Conservation (phyloP, 176 grass and related monocot genomes). For the Hordeum marinum region DNA sequence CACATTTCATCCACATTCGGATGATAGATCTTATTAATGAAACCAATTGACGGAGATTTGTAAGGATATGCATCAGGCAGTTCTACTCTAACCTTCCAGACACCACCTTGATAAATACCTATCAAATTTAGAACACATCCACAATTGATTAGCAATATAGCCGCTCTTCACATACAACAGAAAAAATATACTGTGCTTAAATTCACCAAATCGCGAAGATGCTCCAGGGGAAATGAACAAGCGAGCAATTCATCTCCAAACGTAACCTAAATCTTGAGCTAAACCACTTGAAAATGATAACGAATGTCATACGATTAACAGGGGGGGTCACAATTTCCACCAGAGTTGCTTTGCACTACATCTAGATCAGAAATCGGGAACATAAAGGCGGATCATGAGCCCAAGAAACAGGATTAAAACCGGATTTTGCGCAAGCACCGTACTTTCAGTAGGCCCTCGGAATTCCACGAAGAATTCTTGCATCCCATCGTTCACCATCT, state of each 20-base stretch:
- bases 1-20: constrained; percentile 98
- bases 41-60: constrained; percentile 91
- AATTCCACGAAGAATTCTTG: constrained; percentile 96
- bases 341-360: neutral
- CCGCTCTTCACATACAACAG: neutral
- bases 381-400: constrained; percentile 6
- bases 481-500: constrained; percentile 99
- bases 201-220: neutral
- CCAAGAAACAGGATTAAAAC: neutral
- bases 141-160: constrained; percentile 5
- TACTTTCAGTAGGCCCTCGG: constrained; percentile 86
- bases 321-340: neutral
- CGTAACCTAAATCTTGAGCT: neutral
- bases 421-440: constrained; percentile 13
- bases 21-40: constrained; percentile 96
- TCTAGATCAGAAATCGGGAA: constrained; percentile 20
- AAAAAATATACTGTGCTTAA: neutral
- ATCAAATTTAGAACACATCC: constrained; percentile 18
- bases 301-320: neutral
- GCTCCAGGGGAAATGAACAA: constrained; percentile 7
- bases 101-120: constrained; percentile 98
- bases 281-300: constrained; percentile 10
- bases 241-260: neutral
- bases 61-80: constrained; percentile 94
- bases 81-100: constrained; percentile 98